Base-by-base conservation (phyloP, 1,139 yeast genomes). In the Saccharomyces hybrid region DNA sequence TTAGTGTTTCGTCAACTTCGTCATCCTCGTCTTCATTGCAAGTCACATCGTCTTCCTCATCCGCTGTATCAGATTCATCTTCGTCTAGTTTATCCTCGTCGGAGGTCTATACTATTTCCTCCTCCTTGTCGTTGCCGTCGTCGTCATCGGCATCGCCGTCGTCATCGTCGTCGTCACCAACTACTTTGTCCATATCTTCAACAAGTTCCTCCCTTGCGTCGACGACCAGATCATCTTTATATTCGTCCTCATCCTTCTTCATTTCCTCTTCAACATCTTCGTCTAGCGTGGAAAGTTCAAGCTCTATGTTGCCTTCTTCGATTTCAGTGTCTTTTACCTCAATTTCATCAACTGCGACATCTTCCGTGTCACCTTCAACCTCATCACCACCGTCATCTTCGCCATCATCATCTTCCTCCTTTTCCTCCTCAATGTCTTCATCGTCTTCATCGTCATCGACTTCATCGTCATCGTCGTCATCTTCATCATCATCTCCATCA, bases 261-360 rank as follows among this genome's bases (percentile, higher is more conserved):
- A 6, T 48, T 3, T 48, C 57, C 4, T 16, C 58, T 9, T 50
- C 51, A 5, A 34, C 53, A 19, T 42, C 27, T 24, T 32, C 49
- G 19, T 16, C 5, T 38, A 16, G 12, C 19, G 11, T 19, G 1
- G 24, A 16, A 9, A 38, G 44, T 19, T 38, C 24, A 38, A 38
- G 44, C 44, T 38, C 21, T 38, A 44, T 51, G 9, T 38, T 53
- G 2, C 44, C 57, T 6, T 59, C 62, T 7, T 50, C 54, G 9
- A 54, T 54, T 21, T 38, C 26, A 8, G 4, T 19, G 7, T 38
- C 12, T 5, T 11, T 9, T 38, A 21, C 12, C 44, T 62, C 64
- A 31, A 62, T 54, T 29, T 58, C 58, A 52, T 58, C 58, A 28
- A 55, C 54, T 46, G 55, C 54, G 26, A 48, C 47, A 9, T 48